A percentile compares a stretch with the other conserved stretches of the same genome.
Conservation (phyloP, 371 early-diverging fungal species). For the Saksenaea vasiformis region DNA sequence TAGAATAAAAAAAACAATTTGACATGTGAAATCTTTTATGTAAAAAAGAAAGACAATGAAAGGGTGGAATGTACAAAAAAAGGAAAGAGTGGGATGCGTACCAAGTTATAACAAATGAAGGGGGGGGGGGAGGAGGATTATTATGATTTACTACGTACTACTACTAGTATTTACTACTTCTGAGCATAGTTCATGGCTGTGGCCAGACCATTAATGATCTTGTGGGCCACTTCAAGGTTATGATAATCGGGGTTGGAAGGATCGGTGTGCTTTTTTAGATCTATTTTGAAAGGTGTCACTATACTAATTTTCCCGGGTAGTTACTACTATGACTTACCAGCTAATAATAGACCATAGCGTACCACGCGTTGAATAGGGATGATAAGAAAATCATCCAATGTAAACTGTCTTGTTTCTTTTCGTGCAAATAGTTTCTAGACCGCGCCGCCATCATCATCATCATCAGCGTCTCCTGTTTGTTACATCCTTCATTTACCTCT, state of each 20-base stretch:
- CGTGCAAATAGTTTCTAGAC: constrained; percentile 22
- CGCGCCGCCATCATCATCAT: not conserved
- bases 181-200: constrained; percentile 46
- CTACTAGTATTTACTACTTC: too few species aligned
- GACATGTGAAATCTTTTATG: not conserved
- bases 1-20: constrained; percentile 13
- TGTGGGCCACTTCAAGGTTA: constrained; percentile 32
- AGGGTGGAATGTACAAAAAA: constrained; percentile 4
- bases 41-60: constrained; percentile 8
- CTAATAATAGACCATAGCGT: constrained; percentile 34
- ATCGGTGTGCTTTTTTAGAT: constrained; percentile 45
- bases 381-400: constrained; percentile 38
- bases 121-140: constrained; percentile 46
- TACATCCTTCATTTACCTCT: constrained; percentile 24
- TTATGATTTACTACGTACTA: constrained; percentile 15
- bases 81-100: not conserved
- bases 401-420: constrained; percentile 42
- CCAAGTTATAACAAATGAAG: not conserved
- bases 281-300: constrained; percentile 14
- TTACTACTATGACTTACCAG: constrained; percentile 23
- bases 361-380: constrained; percentile 47
- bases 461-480: too few species aligned
- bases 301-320: not conserved
- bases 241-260: constrained; percentile 37
- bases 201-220: constrained; percentile 36